phyloP scores from a whole-genome alignment of 768 basidiomycete species.

The Leucocoprinus birnbaumii region DNA sequence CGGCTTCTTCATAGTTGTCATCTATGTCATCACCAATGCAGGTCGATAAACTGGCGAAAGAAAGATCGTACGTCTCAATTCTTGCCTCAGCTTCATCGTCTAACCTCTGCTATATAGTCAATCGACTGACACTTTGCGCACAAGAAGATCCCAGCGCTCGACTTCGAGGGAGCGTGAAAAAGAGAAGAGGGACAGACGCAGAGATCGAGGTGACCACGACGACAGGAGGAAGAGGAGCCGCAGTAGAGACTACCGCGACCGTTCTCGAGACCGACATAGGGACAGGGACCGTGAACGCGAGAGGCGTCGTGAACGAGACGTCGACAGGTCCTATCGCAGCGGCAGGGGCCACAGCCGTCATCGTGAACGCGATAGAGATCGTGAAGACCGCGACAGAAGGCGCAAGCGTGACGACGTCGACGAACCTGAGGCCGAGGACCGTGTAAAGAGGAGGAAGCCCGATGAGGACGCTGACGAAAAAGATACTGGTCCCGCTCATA shows the following conservation, averaged over 20 bases:
- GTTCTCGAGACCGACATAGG: constrained; percentile 53
- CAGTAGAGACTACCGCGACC: constrained; percentile 59
- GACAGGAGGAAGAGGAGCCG: constrained; percentile 63
- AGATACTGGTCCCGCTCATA: constrained; percentile 42
- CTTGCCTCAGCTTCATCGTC: constrained; percentile 1
- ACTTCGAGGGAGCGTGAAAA: constrained; percentile 52
- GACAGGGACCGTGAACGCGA: constrained; percentile 49
- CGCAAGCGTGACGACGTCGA: constrained; percentile 38
- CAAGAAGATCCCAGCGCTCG: constrained; percentile 70
- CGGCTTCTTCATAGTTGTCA: constrained; percentile 6
- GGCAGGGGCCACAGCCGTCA: constrained; percentile 43
- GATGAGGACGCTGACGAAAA: constrained; percentile 50
- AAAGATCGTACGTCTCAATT: constrained; percentile 50
- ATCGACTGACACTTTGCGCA: constrained; percentile 75
- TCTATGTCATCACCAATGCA: constrained; percentile 61
- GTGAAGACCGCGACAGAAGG: constrained; percentile 47
- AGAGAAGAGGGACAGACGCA: constrained; percentile 52
- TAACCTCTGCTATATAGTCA: constrained; percentile 36
- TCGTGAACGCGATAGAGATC: constrained; percentile 53
- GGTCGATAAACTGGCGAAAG: constrained; percentile 56
- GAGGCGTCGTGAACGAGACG: constrained; percentile 48
- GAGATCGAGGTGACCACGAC: constrained; percentile 50
- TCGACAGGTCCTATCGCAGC: constrained; percentile 44
- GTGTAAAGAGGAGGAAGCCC: constrained; percentile 61
- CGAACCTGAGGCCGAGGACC: constrained; percentile 36